These are phyloP conservation scores for Vigna nakashimae DNA, from an alignment of 306 rosid genomes.

Conservation along the genomic window DNA sequence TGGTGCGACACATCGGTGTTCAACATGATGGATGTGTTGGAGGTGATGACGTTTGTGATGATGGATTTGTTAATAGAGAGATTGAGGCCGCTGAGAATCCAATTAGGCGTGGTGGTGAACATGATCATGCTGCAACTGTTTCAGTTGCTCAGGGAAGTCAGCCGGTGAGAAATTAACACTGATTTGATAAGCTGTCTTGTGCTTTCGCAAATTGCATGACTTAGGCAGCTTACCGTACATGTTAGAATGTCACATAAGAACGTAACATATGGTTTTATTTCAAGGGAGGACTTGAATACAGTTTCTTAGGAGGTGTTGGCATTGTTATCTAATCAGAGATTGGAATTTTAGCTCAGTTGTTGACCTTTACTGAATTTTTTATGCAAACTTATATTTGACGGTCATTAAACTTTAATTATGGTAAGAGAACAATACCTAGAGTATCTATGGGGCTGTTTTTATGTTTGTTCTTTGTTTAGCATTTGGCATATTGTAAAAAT, in stretches of 20 bases:
- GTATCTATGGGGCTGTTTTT: neutral
- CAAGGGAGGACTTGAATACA: neutral
- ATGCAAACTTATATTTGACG: neutral
- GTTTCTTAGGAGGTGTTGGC: neutral
- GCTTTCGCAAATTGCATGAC: constrained; percentile 4
- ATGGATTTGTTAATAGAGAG: constrained; percentile 45
- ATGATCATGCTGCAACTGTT: constrained; percentile 37
- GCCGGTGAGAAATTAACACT: constrained; percentile 46
- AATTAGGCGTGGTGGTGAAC: constrained; percentile 39
- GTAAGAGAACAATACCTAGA: neutral
- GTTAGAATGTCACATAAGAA: neutral
- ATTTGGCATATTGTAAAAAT: neutral
- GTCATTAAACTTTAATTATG: neutral
- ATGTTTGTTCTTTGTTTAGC: neutral
- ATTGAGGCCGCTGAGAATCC: constrained; percentile 17
- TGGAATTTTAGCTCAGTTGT: neutral
- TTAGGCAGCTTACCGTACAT: neutral
- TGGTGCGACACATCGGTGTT: constrained; percentile 63
- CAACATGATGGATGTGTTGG: constrained; percentile 53
- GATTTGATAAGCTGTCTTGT: constrained; percentile 16
- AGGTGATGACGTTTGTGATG: constrained; percentile 42
- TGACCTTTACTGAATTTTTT: neutral
- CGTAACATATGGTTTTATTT: neutral
- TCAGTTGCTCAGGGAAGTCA: constrained; percentile 46
- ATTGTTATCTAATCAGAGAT: neutral